Percentiles rank a stretch among this genome's conserved stretches.
phyloP scores from a whole-genome alignment of 2,329 filamentous ascomycete genomes.

The Lachnum nothofagi region DNA sequence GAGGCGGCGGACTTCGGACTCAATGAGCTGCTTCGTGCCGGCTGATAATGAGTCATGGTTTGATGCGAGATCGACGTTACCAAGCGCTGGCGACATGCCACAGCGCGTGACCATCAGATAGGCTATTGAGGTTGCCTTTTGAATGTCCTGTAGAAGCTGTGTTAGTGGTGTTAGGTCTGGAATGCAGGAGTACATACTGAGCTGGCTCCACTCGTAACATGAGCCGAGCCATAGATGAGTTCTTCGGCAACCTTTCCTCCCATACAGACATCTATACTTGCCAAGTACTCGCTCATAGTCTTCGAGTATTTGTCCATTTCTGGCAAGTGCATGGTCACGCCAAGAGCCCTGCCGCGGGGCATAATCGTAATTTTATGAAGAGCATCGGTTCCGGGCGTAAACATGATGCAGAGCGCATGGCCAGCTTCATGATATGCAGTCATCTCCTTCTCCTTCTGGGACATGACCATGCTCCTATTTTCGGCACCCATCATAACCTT shows the following conservation, averaged over 20 bases:
- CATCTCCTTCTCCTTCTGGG: constrained; percentile 87
- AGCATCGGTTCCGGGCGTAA: constrained; percentile 65
- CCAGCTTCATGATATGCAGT: constrained; percentile 97
- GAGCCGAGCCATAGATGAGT: constrained; percentile 83
- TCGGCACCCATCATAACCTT: constrained; percentile 97
- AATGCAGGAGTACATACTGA: constrained; percentile 44
- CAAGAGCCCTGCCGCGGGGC: constrained; percentile 78
- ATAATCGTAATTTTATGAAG: constrained; percentile 98
- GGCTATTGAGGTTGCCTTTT: constrained; percentile 73
- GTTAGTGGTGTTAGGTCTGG: constrained; percentile 28
- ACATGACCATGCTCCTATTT: constrained; percentile 81
- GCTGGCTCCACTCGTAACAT: constrained; percentile 84
- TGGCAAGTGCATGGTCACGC: constrained; percentile 81
- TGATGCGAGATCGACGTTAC: constrained; percentile 80
- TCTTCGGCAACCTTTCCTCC: constrained; percentile 89
- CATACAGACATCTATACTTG: constrained; percentile 73
- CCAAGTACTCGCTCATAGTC: constrained; percentile 78
- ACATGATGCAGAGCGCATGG: constrained; percentile 84
- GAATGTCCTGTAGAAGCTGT: constrained; percentile 60
- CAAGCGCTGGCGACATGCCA: constrained; percentile 83
- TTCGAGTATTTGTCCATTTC: constrained; percentile 89
- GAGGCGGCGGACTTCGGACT: constrained; percentile 78
- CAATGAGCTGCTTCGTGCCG: constrained; percentile 80
- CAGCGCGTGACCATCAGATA: constrained; percentile 83
- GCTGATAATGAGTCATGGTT: constrained; percentile 79